A percentile compares a stretch with the other conserved stretches of the same genome.
phyloP scores from a whole-genome alignment of 2,329 filamentous ascomycete genomes.

The Aspergillus ibericus region DNA sequence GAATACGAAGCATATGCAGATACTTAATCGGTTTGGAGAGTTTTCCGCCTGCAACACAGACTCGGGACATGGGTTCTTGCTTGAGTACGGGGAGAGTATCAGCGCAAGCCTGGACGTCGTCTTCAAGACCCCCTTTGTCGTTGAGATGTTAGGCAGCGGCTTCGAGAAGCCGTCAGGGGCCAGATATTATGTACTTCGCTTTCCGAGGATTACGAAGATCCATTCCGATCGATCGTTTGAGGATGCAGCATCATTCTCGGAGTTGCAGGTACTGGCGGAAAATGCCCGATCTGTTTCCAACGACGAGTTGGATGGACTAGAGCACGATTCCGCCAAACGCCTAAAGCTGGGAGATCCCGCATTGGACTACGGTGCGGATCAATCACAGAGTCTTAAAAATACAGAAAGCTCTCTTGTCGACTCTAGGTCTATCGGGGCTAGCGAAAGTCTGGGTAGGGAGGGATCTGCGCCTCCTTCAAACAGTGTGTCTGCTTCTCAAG shows the following conservation, averaged over 20 bases:
- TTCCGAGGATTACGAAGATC: slow-evolving; percentile 73
- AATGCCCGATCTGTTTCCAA: slow-evolving; percentile 53
- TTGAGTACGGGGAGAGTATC: slow-evolving; percentile 49
- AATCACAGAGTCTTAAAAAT: slow-evolving; percentile 26
- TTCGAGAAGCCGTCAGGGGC: slow-evolving; percentile 72
- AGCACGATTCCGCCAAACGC: slow-evolving; percentile 60
- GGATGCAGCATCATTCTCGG: slow-evolving; percentile 67
- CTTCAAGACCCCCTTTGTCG: slow-evolving; percentile 72
- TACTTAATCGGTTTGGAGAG: slow-evolving; percentile 52
- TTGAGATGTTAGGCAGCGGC: slow-evolving; percentile 76
- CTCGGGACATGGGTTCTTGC: slow-evolving; percentile 38
- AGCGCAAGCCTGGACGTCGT: slow-evolving; percentile 44
- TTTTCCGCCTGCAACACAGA: slow-evolving; percentile 43
- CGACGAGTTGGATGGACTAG: slow-evolving; percentile 61
- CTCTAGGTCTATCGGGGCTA: slow-evolving; percentile 4
- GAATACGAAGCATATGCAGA: slow-evolving; percentile 52
- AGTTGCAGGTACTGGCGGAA: slow-evolving; percentile 67
- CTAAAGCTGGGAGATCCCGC: slow-evolving; percentile 55
- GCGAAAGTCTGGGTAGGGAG: not conserved
- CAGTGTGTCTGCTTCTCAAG: not conserved
- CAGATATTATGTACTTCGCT: slow-evolving; percentile 71
- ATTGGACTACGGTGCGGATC: slow-evolving; percentile 17
- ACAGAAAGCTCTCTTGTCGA: slow-evolving; percentile 18
- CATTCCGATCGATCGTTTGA: slow-evolving; percentile 71
- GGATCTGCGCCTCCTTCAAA: too few species aligned